Conservation (phyloP, 306 rosid species). For the Fagus sylvatica region DNA sequence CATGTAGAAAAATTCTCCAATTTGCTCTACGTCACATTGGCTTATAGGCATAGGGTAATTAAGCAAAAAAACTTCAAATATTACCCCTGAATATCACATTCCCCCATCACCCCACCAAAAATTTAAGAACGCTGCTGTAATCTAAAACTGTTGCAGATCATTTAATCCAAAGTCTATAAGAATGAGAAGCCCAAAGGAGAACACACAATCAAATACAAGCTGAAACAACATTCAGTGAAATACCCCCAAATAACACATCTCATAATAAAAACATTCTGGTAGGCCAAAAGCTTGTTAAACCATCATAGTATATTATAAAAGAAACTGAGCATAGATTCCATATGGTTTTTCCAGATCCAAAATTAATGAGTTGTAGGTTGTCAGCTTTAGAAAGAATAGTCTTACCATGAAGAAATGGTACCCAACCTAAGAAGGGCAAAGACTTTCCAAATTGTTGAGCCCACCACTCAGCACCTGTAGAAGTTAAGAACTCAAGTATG, state of each 20-base stretch:
- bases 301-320: slow-evolving; percentile 1
- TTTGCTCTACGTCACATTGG: not conserved
- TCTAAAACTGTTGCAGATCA: not conserved
- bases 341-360: slow-evolving; percentile 14
- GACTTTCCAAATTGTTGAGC: slow-evolving; percentile 70
- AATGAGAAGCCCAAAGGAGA: not conserved
- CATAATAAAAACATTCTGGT: not conserved
- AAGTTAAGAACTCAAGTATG: slow-evolving; percentile 10
- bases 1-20: no score
- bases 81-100: not conserved
- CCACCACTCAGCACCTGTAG: slow-evolving; percentile 95
- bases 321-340: not conserved
- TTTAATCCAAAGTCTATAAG: not conserved
- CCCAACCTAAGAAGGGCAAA: slow-evolving; percentile 73
- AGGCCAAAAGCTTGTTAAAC: not conserved
- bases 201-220: not conserved
- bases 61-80: not conserved
- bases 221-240: not conserved
- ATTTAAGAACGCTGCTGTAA: not conserved
- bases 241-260: not conserved
- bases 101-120: not conserved
- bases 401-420: slow-evolving; percentile 69
- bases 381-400: slow-evolving; percentile 8
- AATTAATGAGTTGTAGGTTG: slow-evolving; percentile 4
- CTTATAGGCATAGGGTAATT: not conserved